Evolutionary conservation across 306 rosid genomes (phyloP), one percentile per base, ranked within the genome.

Genomic region (Myrica gale): DNA sequence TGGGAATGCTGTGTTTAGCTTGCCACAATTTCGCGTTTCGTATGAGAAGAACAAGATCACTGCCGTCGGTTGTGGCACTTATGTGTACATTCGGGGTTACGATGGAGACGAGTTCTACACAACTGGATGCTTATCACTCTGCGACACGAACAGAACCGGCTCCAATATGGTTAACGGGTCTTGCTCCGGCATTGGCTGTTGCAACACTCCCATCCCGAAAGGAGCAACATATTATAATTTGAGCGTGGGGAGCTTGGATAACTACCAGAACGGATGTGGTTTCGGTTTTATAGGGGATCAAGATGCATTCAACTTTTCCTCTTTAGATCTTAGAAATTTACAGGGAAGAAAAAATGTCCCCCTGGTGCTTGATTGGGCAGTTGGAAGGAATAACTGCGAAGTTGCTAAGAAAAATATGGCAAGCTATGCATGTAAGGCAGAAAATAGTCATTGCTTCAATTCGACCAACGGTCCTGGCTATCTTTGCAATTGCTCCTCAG

Each of bases 311-410:
- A 32, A 61, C 6, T 85, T 81, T 80, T 42, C 69, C 1, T 2
- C 13, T 0, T 0, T 0, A 4, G 75, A 63, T 63, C n/a, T 78
- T 3, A 45, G 1, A 11, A 17, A 79, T 6, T 79, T 74, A 20
- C 0, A 41, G 7, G 0, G 3, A 3, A 17, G 0, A 1, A 2
- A 3, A 8, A 0, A 0, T 9, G 7, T 72, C 9, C 85, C 85
- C 0, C 26, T 55, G 41, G 84, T 89, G 7, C 54, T 83, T 26
- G 84, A 86, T 71, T 89, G 93, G 93, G 73, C 63, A 11, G 80
- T 79, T 3, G 82, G 81, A 21, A 21, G 63, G 0, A 1, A 44
- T 11, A 71, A 55, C 1, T 84, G 92, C 55, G 0, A 2, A 0
- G 9, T 16, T 0, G 82, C 74, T 15, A 1, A 21, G 7, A 50